Percentiles rank a stretch among this genome's conserved stretches.
Conservation (phyloP, 129 eudicot genomes). For the Sambucus nigra region DNA sequence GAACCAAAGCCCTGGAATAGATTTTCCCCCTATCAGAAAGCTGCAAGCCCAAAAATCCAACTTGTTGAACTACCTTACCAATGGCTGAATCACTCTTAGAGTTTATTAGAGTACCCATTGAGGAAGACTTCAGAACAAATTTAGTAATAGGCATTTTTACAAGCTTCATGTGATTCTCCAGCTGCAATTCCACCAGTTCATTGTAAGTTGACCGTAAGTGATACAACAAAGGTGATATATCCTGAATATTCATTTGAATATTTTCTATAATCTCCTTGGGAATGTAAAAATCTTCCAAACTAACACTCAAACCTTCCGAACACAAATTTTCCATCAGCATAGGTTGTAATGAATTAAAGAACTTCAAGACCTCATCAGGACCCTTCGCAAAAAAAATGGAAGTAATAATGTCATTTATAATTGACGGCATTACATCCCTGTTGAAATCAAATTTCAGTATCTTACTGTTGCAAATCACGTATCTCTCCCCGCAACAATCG, state of each 20-base stretch:
- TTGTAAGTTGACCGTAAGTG: constrained; percentile 42
- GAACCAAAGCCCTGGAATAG: constrained; percentile 56
- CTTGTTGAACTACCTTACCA: constrained; percentile 64
- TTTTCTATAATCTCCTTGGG: constrained; percentile 23
- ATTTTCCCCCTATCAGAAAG: constrained; percentile 58
- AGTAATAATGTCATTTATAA: constrained; percentile 57
- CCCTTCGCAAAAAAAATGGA: constrained; percentile 64
- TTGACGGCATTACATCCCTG: constrained; percentile 49
- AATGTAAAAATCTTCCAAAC: constrained; percentile 54
- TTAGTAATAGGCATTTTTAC: constrained; percentile 41
- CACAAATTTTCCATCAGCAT: constrained; percentile 68
- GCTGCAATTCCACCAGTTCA: constrained; percentile 48
- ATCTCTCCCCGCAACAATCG: constrained; percentile 52
- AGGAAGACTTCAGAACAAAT: constrained; percentile 55
- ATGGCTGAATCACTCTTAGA: constrained; percentile 84
- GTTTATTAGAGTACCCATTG: constrained; percentile 62
- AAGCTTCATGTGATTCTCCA: constrained; percentile 42
- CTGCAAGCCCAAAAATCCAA: constrained; percentile 76
- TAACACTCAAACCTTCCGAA: constrained; percentile 66
- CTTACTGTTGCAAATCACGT: constrained; percentile 40
- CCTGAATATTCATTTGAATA: constrained; percentile 35
- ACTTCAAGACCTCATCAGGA: constrained; percentile 59
- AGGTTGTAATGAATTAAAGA: constrained; percentile 68
- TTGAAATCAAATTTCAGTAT: constrained; percentile 44
- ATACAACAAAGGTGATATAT: constrained; percentile 34